Percentiles rank a stretch among this genome's conserved stretches.
Conservation (phyloP, 192 early-diverging fungal species). For the Coemansia biformis region DNA sequence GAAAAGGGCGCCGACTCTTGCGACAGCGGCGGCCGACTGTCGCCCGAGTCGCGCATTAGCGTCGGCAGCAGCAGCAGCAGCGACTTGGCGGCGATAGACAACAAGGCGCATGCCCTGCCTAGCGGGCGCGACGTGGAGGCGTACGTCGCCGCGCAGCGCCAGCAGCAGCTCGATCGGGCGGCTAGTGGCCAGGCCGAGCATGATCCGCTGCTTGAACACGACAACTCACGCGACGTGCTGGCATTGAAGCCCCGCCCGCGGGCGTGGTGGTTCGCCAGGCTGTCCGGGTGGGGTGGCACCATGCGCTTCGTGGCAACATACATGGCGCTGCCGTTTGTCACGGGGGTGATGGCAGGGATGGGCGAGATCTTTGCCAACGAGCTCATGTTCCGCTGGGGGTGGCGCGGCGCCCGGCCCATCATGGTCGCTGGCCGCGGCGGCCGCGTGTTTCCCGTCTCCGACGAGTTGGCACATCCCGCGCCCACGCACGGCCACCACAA, state of each 20-base stretch:
- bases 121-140: background rate
- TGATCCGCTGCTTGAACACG: too few species aligned
- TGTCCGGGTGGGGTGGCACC: slow-evolving; percentile 9
- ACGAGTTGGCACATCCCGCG: slow-evolving; percentile 3
- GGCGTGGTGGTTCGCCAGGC: slow-evolving; percentile 2
- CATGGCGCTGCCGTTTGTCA: slow-evolving; percentile 49
- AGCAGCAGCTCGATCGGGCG: background rate
- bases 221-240: too few species aligned
- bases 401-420: slow-evolving; percentile 51
- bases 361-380: slow-evolving; percentile 83
- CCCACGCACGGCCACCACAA: background rate
- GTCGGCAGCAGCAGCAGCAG: too few species aligned
- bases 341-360: slow-evolving; percentile 58
- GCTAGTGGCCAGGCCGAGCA: too few species aligned
- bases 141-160: background rate
- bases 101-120: too few species aligned
- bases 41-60: too few species aligned
- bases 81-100: too few species aligned
- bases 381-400: slow-evolving; percentile 66
- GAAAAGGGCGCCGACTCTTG: slow-evolving; percentile 7
- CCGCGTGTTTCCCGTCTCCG: slow-evolving; percentile 23
- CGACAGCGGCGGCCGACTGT: background rate
- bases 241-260: background rate
- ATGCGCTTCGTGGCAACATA: slow-evolving; percentile 32
- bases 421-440: slow-evolving; percentile 24